These are phyloP conservation scores for Kuraishia hungarica DNA, from an alignment of 805 yeast genomes.

Conservation along the genomic window DNA sequence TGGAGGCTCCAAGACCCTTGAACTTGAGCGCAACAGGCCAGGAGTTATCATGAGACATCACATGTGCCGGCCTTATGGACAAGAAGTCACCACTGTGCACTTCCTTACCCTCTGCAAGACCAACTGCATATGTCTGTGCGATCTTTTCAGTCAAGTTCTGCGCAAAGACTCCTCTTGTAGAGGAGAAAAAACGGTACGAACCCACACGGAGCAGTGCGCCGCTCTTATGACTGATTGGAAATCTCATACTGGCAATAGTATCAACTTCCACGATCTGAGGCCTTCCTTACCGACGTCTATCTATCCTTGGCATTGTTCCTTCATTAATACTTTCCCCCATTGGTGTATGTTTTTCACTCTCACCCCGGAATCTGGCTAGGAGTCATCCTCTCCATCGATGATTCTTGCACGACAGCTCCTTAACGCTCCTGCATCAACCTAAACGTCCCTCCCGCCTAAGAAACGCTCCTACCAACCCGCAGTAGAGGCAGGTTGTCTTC, in stretches of 20 bases:
- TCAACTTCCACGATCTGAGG: no score
- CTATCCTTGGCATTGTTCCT: neutral
- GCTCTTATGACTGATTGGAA: neutral
- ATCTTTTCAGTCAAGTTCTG: constrained; percentile 95
- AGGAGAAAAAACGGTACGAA: neutral
- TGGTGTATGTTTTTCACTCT: neutral
- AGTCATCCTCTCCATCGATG: neutral
- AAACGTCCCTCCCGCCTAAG: neutral
- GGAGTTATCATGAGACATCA: constrained; percentile 98
- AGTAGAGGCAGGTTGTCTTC: neutral
- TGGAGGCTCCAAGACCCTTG: constrained; percentile 86
- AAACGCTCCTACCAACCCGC: neutral
- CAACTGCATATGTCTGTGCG: constrained; percentile 89
- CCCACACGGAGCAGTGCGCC: neutral
- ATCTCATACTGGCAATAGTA: neutral
- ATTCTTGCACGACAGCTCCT: neutral
- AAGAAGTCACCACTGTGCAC: constrained; percentile 93
- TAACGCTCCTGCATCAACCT: neutral
- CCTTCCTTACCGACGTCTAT: neutral
- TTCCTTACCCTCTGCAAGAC: constrained; percentile 61
- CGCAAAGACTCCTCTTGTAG: constrained; percentile 24
- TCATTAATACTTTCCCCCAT: no score
- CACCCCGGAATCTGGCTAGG: neutral
- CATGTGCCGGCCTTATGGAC: constrained; percentile 89
- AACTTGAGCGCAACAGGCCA: constrained; percentile 99